These are phyloP conservation scores for Cercospora sp. DNA, from an alignment of 2,329 filamentous ascomycete species.

Conservation along the genomic window DNA sequence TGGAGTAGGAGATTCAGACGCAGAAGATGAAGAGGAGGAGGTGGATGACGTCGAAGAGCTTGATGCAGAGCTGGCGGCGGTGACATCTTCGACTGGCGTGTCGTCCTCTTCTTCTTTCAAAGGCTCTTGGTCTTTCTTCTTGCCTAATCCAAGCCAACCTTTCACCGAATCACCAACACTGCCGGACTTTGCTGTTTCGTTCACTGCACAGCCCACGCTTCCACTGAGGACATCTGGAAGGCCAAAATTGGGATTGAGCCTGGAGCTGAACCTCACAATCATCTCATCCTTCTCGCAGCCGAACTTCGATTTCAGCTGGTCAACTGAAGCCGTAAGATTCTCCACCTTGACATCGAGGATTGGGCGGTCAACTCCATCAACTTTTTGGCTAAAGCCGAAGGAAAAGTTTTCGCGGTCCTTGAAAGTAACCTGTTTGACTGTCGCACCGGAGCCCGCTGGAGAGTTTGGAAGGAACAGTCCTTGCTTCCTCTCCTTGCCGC, in stretches of 20 bases:
- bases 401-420: constrained; percentile 79
- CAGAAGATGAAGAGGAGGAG: constrained; percentile 48
- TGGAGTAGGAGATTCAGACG: constrained; percentile 45
- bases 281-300: constrained; percentile 76
- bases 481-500: constrained; percentile 70
- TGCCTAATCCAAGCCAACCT: constrained; percentile 91
- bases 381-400: constrained; percentile 75
- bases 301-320: constrained; percentile 73
- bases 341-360: constrained; percentile 69
- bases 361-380: constrained; percentile 59
- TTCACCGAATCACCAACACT: constrained; percentile 91
- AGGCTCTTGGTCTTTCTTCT: constrained; percentile 78
- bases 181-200: constrained; percentile 69
- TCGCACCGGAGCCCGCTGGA: constrained; percentile 59
- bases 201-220: constrained; percentile 81
- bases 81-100: constrained; percentile 44
- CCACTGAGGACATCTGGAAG: constrained; percentile 76
- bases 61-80: constrained; percentile 29
- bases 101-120: constrained; percentile 61
- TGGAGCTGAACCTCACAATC: constrained; percentile 74
- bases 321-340: constrained; percentile 83
- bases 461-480: constrained; percentile 80
- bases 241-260: constrained; percentile 70
- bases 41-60: constrained; percentile 40
- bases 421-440: constrained; percentile 80